Evolutionary conservation across 441 rosid species (phyloP), one percentile per base, ranked within the genome.

Genomic region (Gossypium gossypioides): DNA sequence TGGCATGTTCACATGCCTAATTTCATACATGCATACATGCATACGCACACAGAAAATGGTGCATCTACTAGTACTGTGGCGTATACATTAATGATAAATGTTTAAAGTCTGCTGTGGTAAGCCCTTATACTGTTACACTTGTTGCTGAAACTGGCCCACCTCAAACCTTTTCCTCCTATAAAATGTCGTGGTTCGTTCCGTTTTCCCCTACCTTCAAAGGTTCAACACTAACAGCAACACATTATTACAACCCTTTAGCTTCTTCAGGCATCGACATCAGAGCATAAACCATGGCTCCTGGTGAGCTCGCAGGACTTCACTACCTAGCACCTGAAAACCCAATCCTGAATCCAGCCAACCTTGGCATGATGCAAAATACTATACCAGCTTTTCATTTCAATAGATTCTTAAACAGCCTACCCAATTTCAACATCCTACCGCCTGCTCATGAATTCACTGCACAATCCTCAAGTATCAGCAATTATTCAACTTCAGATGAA

Each of bases 401-500:
- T 80, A 65, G 84, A 66, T 65, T 81, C 64, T 69, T 82, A 8
- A 77, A 60, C 77, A 78, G 82, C 79, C 75, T 83, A 7, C 79
- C 87, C 15, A 76, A 77, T 72, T 79, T 77, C 66, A 56, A 78
- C 66, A 54, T 69, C 55, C 83, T 75, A 15, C 80, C 55, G 68
- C 69, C 75, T 58, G 79, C 52, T 64, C 79, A 82, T 55, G 84
- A 80, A 29, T 75, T 87, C 76, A 18, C 79, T 56, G 69, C 79
- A 42, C 85, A 77, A 72, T 73, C 87, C 27, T 80, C 84, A n/a
- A 66, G 83, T 64, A 68, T 79, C 25, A 79, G 91, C 88, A 91
- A 86, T 86, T 85, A 87, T 79, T 86, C 94, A 32, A 83, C 96
- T 71, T 90, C 93, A 2, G 93, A 91, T 57, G 98, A 91, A 59